Evolutionary conservation across 2,329 filamentous ascomycete species (phyloP).

Genomic region (Cladobotryum protrusum): DNA sequence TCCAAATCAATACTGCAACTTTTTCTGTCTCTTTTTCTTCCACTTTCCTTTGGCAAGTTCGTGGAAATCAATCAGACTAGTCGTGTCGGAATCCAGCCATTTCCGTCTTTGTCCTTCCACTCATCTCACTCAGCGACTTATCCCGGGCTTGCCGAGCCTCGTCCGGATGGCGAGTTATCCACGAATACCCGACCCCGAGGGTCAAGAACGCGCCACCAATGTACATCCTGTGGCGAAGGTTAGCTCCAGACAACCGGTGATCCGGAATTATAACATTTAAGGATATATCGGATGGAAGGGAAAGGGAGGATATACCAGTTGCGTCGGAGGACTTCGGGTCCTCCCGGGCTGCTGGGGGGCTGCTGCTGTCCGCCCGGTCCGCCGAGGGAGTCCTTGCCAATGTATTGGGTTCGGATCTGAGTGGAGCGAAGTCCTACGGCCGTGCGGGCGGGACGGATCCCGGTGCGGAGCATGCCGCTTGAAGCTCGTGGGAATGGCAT

Average conservation of each 20-base stretch:
- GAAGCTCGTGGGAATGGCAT: background rate
- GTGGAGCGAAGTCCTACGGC: background rate
- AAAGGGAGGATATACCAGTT: constrained; percentile 21
- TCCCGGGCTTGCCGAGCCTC: constrained; percentile 9
- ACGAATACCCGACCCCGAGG: constrained; percentile 21
- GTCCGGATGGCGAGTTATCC: constrained; percentile 21
- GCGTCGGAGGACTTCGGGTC: constrained; percentile 23
- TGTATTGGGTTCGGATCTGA: background rate
- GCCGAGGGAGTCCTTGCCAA: constrained; percentile 22
- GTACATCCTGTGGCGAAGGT: constrained; percentile 18
- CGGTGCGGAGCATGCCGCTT: constrained; percentile 2
- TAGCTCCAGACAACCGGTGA: background rate
- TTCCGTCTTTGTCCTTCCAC: constrained; percentile 23
- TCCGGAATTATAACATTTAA: background rate
- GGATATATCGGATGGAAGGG: background rate
- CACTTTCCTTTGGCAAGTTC: too few relatives aligned
- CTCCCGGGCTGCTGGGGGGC: constrained; percentile 20
- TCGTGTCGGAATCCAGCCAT: constrained; percentile 27
- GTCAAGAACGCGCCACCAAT: constrained; percentile 24
- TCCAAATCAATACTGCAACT: background rate
- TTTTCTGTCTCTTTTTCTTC: too few relatives aligned
- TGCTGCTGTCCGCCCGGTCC: constrained; percentile 30
- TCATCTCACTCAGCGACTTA: constrained; percentile 23
- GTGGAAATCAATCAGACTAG: background rate
- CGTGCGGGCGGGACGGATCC: constrained; percentile 3